A percentile compares a stretch with the other conserved stretches of the same genome.
Evolutionary conservation across 192 early-diverging fungal genomes (phyloP).

Genomic region (Piromyces sp.): DNA sequence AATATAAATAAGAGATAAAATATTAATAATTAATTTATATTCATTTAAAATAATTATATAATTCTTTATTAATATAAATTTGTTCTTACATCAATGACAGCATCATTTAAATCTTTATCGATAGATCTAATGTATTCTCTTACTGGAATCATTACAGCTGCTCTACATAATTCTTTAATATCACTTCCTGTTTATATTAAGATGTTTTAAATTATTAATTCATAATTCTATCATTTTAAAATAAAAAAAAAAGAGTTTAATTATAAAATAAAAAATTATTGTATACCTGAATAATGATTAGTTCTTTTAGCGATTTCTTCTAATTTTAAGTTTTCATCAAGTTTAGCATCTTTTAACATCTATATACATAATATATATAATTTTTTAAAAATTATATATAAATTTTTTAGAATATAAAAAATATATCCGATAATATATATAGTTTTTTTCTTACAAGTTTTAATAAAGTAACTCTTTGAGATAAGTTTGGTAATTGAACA

Average conservation of each 20-base stretch:
- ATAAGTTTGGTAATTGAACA: constrained; percentile 60
- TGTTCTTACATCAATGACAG: not conserved
- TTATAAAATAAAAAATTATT: too few relatives aligned
- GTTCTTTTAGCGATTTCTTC: constrained; percentile 51
- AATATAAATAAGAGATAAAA: too few relatives aligned
- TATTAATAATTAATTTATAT: too few relatives aligned
- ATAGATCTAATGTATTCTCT: constrained; percentile 57
- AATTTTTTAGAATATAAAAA: too few relatives aligned
- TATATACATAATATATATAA: constrained; percentile 12
- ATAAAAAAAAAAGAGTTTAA: too few relatives aligned
- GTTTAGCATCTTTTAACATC: constrained; percentile 55
- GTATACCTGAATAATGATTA: constrained; percentile 57
- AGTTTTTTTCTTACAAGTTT: constrained; percentile 38
- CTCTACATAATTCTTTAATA: constrained; percentile 91
- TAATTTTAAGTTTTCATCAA: constrained; percentile 37
- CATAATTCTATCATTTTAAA: too few relatives aligned
- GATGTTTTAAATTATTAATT: too few relatives aligned
- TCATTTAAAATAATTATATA: too few relatives aligned
- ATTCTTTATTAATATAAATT: too few relatives aligned
- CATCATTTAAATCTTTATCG: not conserved
- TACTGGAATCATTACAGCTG: constrained; percentile 89
- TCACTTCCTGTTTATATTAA: constrained; percentile 43
- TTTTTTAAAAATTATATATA: too few relatives aligned
- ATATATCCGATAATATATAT: too few relatives aligned
- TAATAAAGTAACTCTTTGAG: constrained; percentile 74